phyloP scores from a whole-genome alignment of 2,329 filamentous ascomycete genomes.

The Aspergillus ochraceus region DNA sequence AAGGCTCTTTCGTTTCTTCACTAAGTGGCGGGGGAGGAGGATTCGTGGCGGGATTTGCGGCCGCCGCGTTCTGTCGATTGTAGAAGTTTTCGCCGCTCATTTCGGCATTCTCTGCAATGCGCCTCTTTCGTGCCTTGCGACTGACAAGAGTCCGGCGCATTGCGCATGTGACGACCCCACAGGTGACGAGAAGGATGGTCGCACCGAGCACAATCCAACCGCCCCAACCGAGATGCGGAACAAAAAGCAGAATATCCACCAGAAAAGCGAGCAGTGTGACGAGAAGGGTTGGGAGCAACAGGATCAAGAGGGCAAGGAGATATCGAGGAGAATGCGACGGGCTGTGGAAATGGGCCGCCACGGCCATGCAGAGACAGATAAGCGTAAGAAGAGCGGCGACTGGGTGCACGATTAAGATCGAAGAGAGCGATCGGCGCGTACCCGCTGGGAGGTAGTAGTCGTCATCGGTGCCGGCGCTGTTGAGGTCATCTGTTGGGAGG shows the following conservation, averaged over 20 bases:
- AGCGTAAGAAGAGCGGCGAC: slow-evolving; percentile 84
- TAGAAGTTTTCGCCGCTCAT: slow-evolving; percentile 97
- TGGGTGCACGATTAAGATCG: slow-evolving; percentile 89
- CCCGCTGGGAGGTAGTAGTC: slow-evolving; percentile 67
- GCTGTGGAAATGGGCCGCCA: slow-evolving; percentile 79
- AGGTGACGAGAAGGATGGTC: slow-evolving; percentile 78
- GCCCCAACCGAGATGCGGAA: slow-evolving; percentile 91
- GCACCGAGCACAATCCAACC: slow-evolving; percentile 90
- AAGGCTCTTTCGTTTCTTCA: slow-evolving; percentile 57
- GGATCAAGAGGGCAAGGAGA: slow-evolving; percentile 78
- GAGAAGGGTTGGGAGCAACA: slow-evolving; percentile 81
- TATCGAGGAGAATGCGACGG: slow-evolving; percentile 89
- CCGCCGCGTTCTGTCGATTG: slow-evolving; percentile 55
- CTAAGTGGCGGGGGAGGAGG: slow-evolving; percentile 33
- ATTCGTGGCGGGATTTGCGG: slow-evolving; percentile 26
- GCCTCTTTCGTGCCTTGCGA: slow-evolving; percentile 87
- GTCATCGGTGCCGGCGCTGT: slow-evolving; percentile 42
- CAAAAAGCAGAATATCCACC: slow-evolving; percentile 90
- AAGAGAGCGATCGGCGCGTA: slow-evolving; percentile 70
- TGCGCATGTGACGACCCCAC: slow-evolving; percentile 83
- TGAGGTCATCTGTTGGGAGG: slow-evolving; percentile 31
- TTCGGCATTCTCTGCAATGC: slow-evolving; percentile 90
- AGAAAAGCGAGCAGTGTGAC: slow-evolving; percentile 84
- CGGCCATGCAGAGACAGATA: slow-evolving; percentile 77
- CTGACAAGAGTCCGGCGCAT: slow-evolving; percentile 92